Evolutionary conservation across 1,284 basidiomycete species (phyloP).

Genomic region (Amylostereum areolatum): DNA sequence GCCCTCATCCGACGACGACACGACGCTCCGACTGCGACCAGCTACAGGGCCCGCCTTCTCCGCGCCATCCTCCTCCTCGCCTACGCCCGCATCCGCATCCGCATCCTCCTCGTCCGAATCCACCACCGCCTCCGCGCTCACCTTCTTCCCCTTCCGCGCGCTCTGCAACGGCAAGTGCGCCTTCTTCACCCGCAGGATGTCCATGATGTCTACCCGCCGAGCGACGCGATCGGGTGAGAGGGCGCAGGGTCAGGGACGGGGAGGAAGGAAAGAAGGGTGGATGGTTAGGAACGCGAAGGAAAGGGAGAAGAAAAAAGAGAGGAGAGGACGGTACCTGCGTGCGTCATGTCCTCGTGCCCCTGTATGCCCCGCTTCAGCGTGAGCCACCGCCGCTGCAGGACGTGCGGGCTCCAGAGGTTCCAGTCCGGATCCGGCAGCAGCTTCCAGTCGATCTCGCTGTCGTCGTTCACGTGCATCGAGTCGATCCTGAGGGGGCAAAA

Average conservation of each 20-base stretch:
- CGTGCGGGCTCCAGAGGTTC: constrained; percentile 80
- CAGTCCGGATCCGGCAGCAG: constrained; percentile 62
- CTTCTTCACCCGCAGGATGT: constrained; percentile 69
- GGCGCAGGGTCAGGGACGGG: neutral
- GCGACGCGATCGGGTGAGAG: constrained; percentile 32
- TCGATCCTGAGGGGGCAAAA: constrained; percentile 45
- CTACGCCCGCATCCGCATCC: neutral
- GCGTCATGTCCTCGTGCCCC: constrained; percentile 71
- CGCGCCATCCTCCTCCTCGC: too few relatives aligned
- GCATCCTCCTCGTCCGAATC: constrained; percentile 26
- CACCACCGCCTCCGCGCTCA: constrained; percentile 46
- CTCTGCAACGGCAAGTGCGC: constrained; percentile 37
- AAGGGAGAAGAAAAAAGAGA: constrained; percentile 7
- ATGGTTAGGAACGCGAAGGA: constrained; percentile 1
- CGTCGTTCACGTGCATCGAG: constrained; percentile 65
- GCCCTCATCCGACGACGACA: too few relatives aligned
- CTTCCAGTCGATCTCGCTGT: constrained; percentile 84
- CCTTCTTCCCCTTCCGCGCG: constrained; percentile 35
- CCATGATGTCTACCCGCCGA: constrained; percentile 44
- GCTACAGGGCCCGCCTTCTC: too few relatives aligned
- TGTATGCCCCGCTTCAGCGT: constrained; percentile 71
- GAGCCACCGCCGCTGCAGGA: constrained; percentile 69
- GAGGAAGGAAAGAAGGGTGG: too few relatives aligned
- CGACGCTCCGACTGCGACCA: too few relatives aligned
- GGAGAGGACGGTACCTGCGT: constrained; percentile 45